These are phyloP conservation scores for Canavalia ensiformis DNA, from an alignment of 306 rosid species.

Conservation along the genomic window DNA sequence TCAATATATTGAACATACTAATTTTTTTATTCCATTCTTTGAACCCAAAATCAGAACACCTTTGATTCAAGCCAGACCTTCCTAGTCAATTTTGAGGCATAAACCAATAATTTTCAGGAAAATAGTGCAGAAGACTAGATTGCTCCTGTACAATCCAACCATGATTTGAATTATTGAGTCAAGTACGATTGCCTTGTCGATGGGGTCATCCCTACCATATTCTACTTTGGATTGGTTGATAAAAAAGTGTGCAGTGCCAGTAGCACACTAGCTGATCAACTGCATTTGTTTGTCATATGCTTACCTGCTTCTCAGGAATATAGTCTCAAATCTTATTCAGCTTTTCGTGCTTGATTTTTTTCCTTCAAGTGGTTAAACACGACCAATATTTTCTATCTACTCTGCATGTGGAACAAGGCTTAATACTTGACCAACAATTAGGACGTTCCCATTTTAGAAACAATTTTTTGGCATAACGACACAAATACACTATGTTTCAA, in stretches of 20 bases:
- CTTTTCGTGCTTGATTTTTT: conserved; percentile 40
- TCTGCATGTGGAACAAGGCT: conserved; percentile 14
- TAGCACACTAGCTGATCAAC: conserved; percentile 21
- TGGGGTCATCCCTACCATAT: conserved; percentile 10
- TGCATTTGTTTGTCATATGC: conserved; percentile 50
- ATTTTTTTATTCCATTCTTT: background rate
- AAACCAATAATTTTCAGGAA: conserved; percentile 26
- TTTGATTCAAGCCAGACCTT: background rate
- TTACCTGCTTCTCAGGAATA: conserved; percentile 38
- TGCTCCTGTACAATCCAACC: conserved; percentile 8
- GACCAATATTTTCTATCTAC: background rate
- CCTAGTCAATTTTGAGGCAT: conserved; percentile 10
- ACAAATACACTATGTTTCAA: conserved; percentile 30
- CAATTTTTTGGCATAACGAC: conserved; percentile 15
- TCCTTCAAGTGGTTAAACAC: conserved; percentile 33
- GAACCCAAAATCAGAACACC: background rate
- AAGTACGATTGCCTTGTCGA: background rate
- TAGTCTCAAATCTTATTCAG: background rate
- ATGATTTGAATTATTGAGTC: conserved; percentile 42
- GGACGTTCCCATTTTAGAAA: conserved; percentile 35
- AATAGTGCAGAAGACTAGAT: conserved; percentile 12
- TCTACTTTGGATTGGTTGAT: conserved; percentile 44
- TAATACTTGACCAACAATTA: background rate
- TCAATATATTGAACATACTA: background rate
- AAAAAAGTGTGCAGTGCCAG: conserved; percentile 40